Conservation (phyloP, 257 asterid species). For the Jacaranda mimosifolia region DNA sequence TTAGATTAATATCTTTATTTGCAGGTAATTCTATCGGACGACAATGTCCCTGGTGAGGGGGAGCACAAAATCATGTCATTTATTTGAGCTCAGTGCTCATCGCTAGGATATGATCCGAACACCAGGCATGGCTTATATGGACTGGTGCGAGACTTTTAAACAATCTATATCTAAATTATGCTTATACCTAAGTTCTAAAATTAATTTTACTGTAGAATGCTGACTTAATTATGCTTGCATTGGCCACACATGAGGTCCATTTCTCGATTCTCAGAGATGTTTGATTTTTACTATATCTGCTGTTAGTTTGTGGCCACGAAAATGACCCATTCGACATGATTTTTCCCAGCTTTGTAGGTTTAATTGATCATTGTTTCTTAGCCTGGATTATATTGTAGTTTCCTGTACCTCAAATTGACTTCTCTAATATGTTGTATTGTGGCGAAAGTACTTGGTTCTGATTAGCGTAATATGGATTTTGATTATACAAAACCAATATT, state of each 20-base stretch:
- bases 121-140: constrained; percentile 74
- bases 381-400: too few species aligned
- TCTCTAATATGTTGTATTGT: too few species aligned
- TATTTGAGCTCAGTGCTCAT: constrained; percentile 58
- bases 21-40: constrained; percentile 77
- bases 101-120: constrained; percentile 61
- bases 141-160: constrained; percentile 47
- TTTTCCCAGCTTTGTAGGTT: too few species aligned
- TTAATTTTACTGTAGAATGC: constrained; percentile 58
- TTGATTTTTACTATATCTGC: not conserved
- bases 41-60: constrained; percentile 82
- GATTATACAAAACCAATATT: too few species aligned
- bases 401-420: too few species aligned
- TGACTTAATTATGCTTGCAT: constrained; percentile 70
- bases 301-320: too few species aligned
- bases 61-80: constrained; percentile 77
- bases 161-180: not conserved
- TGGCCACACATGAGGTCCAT: constrained; percentile 71
- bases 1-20: not conserved
- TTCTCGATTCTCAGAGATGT: constrained; percentile 79
- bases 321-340: too few species aligned
- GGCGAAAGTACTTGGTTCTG: too few species aligned
- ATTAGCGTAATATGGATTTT: not conserved
- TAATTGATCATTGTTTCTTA: too few species aligned
- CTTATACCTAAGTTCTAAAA: not conserved